These are phyloP conservation scores for Panellus pusillus DNA, from an alignment of 768 basidiomycete genomes.

Conservation along the genomic window DNA sequence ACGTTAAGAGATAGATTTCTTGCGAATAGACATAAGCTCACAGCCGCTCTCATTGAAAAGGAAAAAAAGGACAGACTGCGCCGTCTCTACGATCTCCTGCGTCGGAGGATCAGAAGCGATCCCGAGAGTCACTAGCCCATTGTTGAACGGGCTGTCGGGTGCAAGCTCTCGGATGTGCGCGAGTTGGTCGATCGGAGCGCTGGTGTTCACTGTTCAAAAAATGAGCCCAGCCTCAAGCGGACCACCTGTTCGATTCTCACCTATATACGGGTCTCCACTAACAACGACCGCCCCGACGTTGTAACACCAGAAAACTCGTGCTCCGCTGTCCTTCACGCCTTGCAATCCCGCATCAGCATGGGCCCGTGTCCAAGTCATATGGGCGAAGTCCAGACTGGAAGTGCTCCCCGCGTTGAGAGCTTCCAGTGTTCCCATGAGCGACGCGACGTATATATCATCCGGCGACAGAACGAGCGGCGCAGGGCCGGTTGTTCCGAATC, in stretches of 20 bases:
- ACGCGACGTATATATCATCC: slow-evolving; percentile 7
- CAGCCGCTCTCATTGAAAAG: neutral
- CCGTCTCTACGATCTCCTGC: slow-evolving; percentile 5
- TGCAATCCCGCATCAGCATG: slow-evolving; percentile 6
- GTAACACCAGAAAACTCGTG: slow-evolving; percentile 12
- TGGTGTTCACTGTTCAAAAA: slow-evolving; percentile 2
- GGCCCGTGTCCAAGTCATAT: slow-evolving; percentile 10
- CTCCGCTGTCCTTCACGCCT: slow-evolving; percentile 7
- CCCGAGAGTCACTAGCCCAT: slow-evolving; percentile 7
- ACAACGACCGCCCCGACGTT: slow-evolving; percentile 8
- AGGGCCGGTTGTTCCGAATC: slow-evolving; percentile 1
- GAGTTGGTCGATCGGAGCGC: slow-evolving; percentile 10
- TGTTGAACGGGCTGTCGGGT: slow-evolving; percentile 4
- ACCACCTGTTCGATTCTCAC: neutral
- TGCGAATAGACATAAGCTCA: neutral
- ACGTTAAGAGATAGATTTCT: slow-evolving; percentile 10
- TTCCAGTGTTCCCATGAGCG: slow-evolving; percentile 10
- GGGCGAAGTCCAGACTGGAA: slow-evolving; percentile 10
- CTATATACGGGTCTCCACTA: slow-evolving; percentile 10
- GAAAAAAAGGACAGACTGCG: neutral
- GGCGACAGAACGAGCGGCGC: slow-evolving; percentile 6
- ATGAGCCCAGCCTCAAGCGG: neutral
- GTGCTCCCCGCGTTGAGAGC: slow-evolving; percentile 12
- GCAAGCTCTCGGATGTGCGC: slow-evolving; percentile 13
- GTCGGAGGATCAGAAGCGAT: slow-evolving; percentile 8